phyloP scores from a whole-genome alignment of 2,329 filamentous ascomycete species.

The Fusarium mexicanum region DNA sequence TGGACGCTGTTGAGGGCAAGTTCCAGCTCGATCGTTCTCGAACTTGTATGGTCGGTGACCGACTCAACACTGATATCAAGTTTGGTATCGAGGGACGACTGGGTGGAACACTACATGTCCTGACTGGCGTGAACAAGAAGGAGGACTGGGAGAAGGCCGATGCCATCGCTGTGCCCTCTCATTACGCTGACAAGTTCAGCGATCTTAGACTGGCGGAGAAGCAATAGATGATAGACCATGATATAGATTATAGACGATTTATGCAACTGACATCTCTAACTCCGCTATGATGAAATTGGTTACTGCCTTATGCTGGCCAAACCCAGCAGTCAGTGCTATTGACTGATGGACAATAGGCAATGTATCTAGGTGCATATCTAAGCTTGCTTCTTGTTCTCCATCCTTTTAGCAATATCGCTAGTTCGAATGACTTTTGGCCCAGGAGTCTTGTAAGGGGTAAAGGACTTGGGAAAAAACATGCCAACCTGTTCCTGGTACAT shows the following conservation, averaged over 20 bases:
- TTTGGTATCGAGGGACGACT: conserved; percentile 92
- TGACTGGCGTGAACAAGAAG: conserved; percentile 89
- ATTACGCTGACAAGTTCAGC: conserved; percentile 85
- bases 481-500: conserved; percentile 85
- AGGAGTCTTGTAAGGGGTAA: conserved; percentile 56
- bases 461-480: conserved; percentile 77
- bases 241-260: conserved; percentile 36
- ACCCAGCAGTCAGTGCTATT: neutral
- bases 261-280: neutral
- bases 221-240: conserved; percentile 20
- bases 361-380: neutral
- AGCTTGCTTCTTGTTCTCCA: conserved; percentile 51
- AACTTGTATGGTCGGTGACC: conserved; percentile 96
- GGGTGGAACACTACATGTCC: conserved; percentile 88
- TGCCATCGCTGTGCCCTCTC: conserved; percentile 76
- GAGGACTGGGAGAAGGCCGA: conserved; percentile 80
- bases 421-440: conserved; percentile 60
- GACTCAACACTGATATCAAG: conserved; percentile 93
- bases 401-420: conserved; percentile 59
- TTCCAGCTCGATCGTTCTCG: conserved; percentile 85
- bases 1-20: conserved; percentile 98
- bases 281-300: neutral
- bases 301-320: neutral
- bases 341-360: neutral
- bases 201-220: conserved; percentile 65